These are phyloP conservation scores for Vachellia pachyceras DNA, from an alignment of 306 rosid genomes.

Conservation along the genomic window DNA sequence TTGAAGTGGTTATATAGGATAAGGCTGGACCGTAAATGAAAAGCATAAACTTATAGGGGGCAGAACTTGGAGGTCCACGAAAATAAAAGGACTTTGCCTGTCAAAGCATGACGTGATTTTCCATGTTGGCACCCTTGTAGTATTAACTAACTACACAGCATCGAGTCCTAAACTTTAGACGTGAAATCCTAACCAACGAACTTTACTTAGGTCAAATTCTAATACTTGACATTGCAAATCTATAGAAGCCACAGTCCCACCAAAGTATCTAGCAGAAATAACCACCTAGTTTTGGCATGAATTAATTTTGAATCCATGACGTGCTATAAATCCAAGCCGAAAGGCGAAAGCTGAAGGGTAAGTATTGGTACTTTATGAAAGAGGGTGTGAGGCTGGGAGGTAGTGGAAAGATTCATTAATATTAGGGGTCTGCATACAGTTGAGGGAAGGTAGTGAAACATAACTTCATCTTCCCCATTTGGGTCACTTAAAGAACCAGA, in stretches of 20 bases:
- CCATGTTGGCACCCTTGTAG: slow-evolving; percentile 45
- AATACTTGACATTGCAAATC: slow-evolving; percentile 7
- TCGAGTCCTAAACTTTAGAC: slow-evolving; percentile 21
- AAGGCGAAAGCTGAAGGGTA: slow-evolving; percentile 36
- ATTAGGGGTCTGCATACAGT: slow-evolving; percentile 56
- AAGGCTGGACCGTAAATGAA: slow-evolving; percentile 31
- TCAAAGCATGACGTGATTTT: slow-evolving; percentile 58
- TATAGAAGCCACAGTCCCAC: slow-evolving; percentile 30
- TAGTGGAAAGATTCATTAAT: slow-evolving; percentile 58
- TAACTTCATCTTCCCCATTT: slow-evolving; percentile 80
- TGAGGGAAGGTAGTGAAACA: slow-evolving; percentile 69
- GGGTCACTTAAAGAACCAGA: slow-evolving; percentile 54
- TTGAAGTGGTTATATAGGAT: slow-evolving; percentile 65
- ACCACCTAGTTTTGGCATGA: not conserved
- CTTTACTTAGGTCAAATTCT: slow-evolving; percentile 26
- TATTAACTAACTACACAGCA: slow-evolving; percentile 23
- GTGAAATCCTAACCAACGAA: slow-evolving; percentile 42
- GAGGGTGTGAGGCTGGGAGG: slow-evolving; percentile 61
- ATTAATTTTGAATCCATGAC: slow-evolving; percentile 6
- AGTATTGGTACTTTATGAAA: slow-evolving; percentile 46
- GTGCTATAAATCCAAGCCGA: slow-evolving; percentile 28
- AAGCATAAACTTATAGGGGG: not conserved
- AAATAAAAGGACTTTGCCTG: slow-evolving; percentile 53
- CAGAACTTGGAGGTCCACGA: slow-evolving; percentile 42
- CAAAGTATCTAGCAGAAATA: slow-evolving; percentile 33